phyloP scores from a whole-genome alignment of 768 basidiomycete species.

The Gymnopilus junonius region DNA sequence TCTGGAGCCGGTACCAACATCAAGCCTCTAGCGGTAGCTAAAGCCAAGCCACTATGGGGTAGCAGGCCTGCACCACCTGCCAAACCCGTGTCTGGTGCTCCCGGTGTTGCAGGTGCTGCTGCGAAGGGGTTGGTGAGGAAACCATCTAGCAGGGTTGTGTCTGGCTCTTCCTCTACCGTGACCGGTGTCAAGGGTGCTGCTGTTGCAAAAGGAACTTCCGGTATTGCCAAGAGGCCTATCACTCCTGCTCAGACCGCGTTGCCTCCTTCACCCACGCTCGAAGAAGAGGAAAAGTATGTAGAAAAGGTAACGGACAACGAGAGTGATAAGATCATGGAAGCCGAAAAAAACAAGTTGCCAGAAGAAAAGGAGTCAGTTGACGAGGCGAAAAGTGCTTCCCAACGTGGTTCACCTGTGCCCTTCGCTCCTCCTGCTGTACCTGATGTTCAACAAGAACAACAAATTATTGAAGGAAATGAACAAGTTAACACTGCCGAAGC shows the following conservation, averaged over 20 bases:
- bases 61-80: constrained; percentile 16
- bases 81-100: background rate
- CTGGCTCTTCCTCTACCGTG: background rate
- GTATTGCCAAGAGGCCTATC: constrained; percentile 17
- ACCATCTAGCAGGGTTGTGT: constrained; percentile 15
- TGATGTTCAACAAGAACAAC: background rate
- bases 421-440: background rate
- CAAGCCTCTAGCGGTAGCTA: constrained; percentile 18
- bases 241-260: constrained; percentile 39
- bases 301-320: background rate
- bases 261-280: constrained; percentile 38
- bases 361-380: background rate
- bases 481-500: background rate
- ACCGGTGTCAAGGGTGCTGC: constrained; percentile 1
- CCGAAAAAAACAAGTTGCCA: background rate
- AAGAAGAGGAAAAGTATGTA: background rate
- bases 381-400: background rate
- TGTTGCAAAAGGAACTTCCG: background rate
- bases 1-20: background rate
- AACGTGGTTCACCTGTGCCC: background rate
- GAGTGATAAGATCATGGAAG: too few relatives aligned
- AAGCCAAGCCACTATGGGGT: constrained; percentile 29
- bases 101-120: constrained; percentile 9
- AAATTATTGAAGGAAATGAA: background rate
- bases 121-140: constrained; percentile 22